Evolutionary conservation across 164 flowering plant species (phyloP).

Genomic region (Kalanchoe fedtschenkoi): DNA sequence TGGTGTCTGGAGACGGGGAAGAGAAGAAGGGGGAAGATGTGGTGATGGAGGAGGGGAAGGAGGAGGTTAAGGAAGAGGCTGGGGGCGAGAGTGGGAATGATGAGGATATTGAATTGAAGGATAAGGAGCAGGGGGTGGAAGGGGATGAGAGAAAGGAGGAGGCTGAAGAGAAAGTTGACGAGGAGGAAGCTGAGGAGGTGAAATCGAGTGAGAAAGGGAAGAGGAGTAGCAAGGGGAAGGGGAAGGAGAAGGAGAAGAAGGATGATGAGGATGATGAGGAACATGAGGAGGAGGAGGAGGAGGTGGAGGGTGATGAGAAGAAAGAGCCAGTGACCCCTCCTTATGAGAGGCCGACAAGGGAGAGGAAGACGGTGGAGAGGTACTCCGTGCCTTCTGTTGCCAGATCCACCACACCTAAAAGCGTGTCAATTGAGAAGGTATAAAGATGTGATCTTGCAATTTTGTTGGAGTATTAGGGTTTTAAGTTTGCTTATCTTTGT

Average conservation of each 20-base stretch:
- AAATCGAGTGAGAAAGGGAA: not conserved
- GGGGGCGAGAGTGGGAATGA: conserved; percentile 1
- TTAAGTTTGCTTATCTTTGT: not conserved
- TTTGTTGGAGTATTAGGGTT: too few relatives aligned
- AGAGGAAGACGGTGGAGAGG: conserved; percentile 65
- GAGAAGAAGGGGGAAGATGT: conserved; percentile 12
- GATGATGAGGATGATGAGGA: not conserved
- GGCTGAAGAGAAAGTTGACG: conserved; percentile 3
- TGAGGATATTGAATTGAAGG: not conserved
- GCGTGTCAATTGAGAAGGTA: conserved; percentile 61
- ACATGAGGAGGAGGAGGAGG: not conserved
- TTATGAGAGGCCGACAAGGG: conserved; percentile 54
- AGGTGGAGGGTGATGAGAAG: not conserved
- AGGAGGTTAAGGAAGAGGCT: conserved; percentile 6
- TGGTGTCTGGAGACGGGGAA: conserved; percentile 10
- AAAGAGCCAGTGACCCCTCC: conserved; percentile 33
- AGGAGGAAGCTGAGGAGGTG: conserved; percentile 1
- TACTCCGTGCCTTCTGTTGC: conserved; percentile 29
- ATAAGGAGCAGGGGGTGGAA: conserved; percentile 5
- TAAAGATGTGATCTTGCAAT: not conserved
- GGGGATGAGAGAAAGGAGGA: conserved; percentile 11
- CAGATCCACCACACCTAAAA: conserved; percentile 24
- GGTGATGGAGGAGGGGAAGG: conserved; percentile 6
- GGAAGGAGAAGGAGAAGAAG: conserved; percentile 7
- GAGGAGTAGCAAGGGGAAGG: not conserved